These are phyloP conservation scores for Dendrocalamus sinicus DNA, from an alignment of 176 grass and related monocot genomes.

Conservation along the genomic window DNA sequence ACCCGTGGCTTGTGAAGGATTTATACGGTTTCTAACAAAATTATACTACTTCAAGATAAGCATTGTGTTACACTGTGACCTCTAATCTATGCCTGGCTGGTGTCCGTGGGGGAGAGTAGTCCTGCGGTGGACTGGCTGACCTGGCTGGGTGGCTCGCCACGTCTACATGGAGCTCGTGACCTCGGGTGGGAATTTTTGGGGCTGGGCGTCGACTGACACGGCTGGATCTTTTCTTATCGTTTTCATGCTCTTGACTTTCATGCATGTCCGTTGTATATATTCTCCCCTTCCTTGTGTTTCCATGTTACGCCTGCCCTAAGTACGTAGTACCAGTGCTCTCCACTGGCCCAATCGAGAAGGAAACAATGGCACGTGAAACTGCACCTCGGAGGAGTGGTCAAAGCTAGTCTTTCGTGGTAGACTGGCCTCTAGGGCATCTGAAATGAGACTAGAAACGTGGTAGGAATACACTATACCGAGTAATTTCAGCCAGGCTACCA, in stretches of 20 bases:
- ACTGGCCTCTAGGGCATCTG: background rate
- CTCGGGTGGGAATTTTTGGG: slow-evolving; percentile 35
- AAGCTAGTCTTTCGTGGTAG: background rate
- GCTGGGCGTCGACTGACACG: slow-evolving; percentile 5
- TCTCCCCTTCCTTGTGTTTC: no score
- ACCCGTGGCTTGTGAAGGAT: no score
- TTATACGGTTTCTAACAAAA: no score
- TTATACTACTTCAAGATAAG: no score
- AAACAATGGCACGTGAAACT: slow-evolving; percentile 8
- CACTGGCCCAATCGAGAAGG: background rate
- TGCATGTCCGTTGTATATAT: slow-evolving; percentile 13
- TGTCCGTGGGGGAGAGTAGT: background rate
- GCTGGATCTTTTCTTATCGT: slow-evolving; percentile 40
- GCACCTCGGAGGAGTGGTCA: background rate
- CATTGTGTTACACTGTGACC: no score
- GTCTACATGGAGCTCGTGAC: slow-evolving; percentile 28
- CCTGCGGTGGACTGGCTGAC: background rate
- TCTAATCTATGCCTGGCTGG: background rate
- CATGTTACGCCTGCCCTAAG: no score
- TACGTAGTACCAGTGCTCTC: background rate
- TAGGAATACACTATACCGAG: background rate
- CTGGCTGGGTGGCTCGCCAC: background rate
- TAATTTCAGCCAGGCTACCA: background rate
- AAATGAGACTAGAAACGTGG: background rate
- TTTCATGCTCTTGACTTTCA: slow-evolving; percentile 41